phyloP scores from a whole-genome alignment of 2,329 filamentous ascomycete species.

The Rhinocladiella similis region DNA sequence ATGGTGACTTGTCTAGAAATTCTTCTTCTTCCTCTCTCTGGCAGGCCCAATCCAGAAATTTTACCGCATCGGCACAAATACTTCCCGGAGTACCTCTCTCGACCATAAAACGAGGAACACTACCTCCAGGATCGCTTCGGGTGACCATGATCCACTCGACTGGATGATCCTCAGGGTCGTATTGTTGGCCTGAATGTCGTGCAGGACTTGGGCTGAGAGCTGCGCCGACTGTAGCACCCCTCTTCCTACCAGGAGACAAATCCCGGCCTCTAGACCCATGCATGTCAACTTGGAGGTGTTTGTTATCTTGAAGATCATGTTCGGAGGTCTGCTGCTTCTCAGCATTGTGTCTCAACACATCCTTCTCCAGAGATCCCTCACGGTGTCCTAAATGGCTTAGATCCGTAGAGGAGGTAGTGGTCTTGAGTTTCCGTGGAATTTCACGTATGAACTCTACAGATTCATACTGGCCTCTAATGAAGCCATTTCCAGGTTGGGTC shows the following conservation, averaged over 20 bases:
- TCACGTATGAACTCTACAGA: slow-evolving; percentile 90
- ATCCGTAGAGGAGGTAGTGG: slow-evolving; percentile 49
- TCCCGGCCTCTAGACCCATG: slow-evolving; percentile 14
- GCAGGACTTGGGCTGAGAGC: slow-evolving; percentile 2
- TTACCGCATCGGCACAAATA: slow-evolving; percentile 75
- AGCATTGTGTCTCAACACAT: slow-evolving; percentile 48
- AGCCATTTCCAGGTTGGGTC: slow-evolving; percentile 68
- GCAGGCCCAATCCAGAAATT: slow-evolving; percentile 78
- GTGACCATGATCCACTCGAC: slow-evolving; percentile 95
- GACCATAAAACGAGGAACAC: slow-evolving; percentile 86
- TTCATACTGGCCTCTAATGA: slow-evolving; percentile 83
- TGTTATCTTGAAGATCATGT: slow-evolving; percentile 8
- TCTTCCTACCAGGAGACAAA: slow-evolving; percentile 20
- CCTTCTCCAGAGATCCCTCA: slow-evolving; percentile 37
- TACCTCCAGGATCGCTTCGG: slow-evolving; percentile 82
- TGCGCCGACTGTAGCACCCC: slow-evolving; percentile 24
- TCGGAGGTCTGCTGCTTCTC: slow-evolving; percentile 10
- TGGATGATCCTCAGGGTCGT: slow-evolving; percentile 60
- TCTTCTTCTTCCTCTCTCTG: slow-evolving; percentile 48
- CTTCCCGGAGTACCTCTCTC: slow-evolving; percentile 81
- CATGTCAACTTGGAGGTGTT: slow-evolving; percentile 16
- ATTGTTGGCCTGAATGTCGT: slow-evolving; percentile 11
- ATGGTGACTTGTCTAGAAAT: slow-evolving; percentile 24
- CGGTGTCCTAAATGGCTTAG: slow-evolving; percentile 32
- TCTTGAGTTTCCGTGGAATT: slow-evolving; percentile 59